Evolutionary conservation across 192 early-diverging fungal species (phyloP).

Genomic region (Cladochytrium replicatum): DNA sequence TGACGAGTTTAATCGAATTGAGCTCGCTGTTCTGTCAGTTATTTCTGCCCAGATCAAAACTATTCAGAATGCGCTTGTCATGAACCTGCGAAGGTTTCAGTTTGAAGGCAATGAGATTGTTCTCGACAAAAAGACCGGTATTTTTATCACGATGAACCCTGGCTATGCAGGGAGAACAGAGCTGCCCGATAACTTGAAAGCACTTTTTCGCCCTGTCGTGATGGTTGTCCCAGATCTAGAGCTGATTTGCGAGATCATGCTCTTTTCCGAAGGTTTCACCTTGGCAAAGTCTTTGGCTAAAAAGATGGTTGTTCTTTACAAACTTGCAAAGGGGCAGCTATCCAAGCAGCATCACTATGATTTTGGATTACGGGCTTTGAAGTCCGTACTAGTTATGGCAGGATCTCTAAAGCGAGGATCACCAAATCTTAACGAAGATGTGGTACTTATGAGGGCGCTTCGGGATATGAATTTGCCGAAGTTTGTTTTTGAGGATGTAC

Average conservation of each 20-base stretch:
- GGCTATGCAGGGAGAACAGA: constrained; percentile 53
- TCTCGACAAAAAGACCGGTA: constrained; percentile 42
- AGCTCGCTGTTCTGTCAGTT: constrained; percentile 49
- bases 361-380: constrained; percentile 47
- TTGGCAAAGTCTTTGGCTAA: constrained; percentile 63
- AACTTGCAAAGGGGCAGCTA: constrained; percentile 47
- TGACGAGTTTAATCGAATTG: constrained; percentile 56
- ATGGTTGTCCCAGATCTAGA: constrained; percentile 54
- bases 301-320: constrained; percentile 56
- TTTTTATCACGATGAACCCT: constrained; percentile 56
- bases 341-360: constrained; percentile 57
- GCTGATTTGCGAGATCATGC: constrained; percentile 56
- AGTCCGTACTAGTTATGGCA: constrained; percentile 54
- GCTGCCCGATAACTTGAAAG: constrained; percentile 52
- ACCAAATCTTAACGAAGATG: constrained; percentile 48
- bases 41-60: constrained; percentile 54
- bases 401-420: constrained; percentile 50
- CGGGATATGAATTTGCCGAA: constrained; percentile 57
- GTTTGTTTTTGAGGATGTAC: constrained; percentile 56
- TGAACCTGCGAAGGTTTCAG: constrained; percentile 41
- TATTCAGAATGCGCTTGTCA: constrained; percentile 48
- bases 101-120: constrained; percentile 54
- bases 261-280: constrained; percentile 65
- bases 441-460: constrained; percentile 49
- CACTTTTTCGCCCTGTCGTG: constrained; percentile 51